Percentiles rank a stretch among this genome's conserved stretches.
Conservation (phyloP, 345 rosid species). For the Salix purpurea region DNA sequence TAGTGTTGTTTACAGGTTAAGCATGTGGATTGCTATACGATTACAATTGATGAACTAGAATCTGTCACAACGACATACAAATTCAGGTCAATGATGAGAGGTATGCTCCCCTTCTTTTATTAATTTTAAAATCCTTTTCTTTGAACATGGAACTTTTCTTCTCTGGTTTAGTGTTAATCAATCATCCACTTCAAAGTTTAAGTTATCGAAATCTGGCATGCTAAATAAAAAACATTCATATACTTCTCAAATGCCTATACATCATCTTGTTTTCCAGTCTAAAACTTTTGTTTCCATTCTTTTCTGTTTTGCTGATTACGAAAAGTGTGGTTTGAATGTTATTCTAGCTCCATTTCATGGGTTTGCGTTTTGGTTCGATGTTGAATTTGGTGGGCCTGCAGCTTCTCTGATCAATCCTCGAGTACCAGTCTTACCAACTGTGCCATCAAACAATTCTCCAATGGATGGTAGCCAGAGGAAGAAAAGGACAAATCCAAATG, state of each 20-base stretch:
- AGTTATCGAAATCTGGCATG: neutral
- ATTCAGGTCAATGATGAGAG: slow-evolving; percentile 96
- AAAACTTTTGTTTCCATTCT: neutral
- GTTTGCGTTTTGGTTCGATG: slow-evolving; percentile 98
- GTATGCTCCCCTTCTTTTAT: slow-evolving; percentile 29
- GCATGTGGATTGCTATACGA: slow-evolving; percentile 74
- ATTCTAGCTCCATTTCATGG: slow-evolving; percentile 92
- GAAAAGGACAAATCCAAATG: slow-evolving; percentile 65
- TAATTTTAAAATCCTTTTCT: neutral
- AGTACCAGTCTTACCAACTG: slow-evolving; percentile 22
- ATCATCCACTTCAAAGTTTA: neutral
- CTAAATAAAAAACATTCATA: neutral
- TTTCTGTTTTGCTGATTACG: neutral
- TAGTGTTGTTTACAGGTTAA: slow-evolving; percentile 51
- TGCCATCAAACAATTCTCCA: slow-evolving; percentile 34
- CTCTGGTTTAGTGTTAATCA: neutral
- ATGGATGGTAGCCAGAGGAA: slow-evolving; percentile 54
- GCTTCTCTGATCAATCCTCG: slow-evolving; percentile 38
- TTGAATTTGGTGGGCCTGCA: slow-evolving; percentile 64
- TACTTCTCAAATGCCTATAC: neutral
- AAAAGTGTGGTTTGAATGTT: slow-evolving; percentile 8
- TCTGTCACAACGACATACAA: slow-evolving; percentile 64
- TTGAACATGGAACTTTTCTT: neutral
- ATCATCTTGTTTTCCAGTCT: neutral
- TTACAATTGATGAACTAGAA: slow-evolving; percentile 75